phyloP scores from a whole-genome alignment of 78 protist genomes.

The Isochrysis galbana region DNA sequence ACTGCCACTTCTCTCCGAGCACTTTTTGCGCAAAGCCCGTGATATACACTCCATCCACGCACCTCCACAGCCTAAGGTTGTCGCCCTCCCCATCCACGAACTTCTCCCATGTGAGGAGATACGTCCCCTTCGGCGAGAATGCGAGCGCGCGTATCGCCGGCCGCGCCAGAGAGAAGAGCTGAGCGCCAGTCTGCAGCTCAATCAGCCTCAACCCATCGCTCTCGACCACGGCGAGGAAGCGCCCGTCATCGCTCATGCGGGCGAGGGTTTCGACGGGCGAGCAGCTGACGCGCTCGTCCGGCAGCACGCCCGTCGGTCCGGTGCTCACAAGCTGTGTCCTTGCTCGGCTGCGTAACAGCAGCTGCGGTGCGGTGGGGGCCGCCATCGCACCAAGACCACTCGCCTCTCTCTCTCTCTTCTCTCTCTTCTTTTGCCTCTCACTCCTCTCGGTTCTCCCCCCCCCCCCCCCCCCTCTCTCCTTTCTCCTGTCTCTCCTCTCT shows the following conservation, averaged over 20 bases:
- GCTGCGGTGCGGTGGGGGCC: too few species aligned
- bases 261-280: neutral
- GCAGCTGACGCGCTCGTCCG: neutral
- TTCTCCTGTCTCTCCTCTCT: too few species aligned
- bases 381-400: too few species aligned
- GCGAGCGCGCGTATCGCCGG: neutral
- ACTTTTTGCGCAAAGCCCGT: neutral
- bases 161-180: neutral
- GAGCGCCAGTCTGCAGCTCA: neutral
- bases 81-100: conserved; percentile 17
- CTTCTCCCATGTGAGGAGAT: conserved; percentile 43
- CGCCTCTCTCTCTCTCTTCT: too few species aligned
- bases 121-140: conserved; percentile 26
- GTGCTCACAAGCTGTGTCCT: too few species aligned
- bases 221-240: neutral
- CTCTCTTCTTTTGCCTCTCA: too few species aligned
- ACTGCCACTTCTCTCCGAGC: conserved; percentile 20
- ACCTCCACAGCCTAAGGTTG: conserved; percentile 31
- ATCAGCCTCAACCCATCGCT: neutral
- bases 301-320: too few species aligned
- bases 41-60: neutral
- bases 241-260: too few species aligned
- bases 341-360: too few species aligned
- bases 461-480: too few species aligned
- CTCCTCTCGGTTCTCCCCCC: too few species aligned